Percentiles rank a stretch among this genome's conserved stretches.
Conservation (phyloP, 2,329 filamentous ascomycete genomes). For the Trichoderma brevicompactum region DNA sequence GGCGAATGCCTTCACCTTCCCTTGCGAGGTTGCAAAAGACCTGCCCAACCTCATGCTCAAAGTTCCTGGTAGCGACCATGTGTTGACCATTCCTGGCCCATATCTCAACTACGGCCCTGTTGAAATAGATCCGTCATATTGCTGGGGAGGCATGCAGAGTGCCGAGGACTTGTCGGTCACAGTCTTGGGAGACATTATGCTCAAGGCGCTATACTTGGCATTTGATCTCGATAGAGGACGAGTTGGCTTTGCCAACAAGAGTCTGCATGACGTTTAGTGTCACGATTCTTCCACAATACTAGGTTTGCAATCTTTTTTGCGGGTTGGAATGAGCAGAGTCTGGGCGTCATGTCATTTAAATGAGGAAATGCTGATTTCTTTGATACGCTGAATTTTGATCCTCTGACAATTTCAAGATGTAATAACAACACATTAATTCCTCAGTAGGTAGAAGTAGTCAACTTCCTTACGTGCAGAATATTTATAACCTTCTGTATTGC, state of each 20-base stretch:
- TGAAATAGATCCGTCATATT: constrained; percentile 55
- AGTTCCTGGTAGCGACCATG: constrained; percentile 54
- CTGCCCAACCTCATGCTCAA: constrained; percentile 63
- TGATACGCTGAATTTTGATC: background rate
- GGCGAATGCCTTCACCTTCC: constrained; percentile 59
- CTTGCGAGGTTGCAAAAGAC: constrained; percentile 56
- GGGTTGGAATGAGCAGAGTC: background rate
- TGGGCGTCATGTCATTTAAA: background rate
- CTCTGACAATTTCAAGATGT: too few species aligned
- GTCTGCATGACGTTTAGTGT: constrained; percentile 36
- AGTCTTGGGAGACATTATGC: constrained; percentile 78
- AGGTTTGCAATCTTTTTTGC: background rate
- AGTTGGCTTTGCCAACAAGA: constrained; percentile 52
- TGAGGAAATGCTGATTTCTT: background rate
- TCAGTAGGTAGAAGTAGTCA: too few species aligned
- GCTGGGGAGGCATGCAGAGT: constrained; percentile 78
- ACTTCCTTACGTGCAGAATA: background rate
- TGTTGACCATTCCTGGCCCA: constrained; percentile 57
- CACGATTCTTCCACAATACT: background rate
- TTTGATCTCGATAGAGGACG: constrained; percentile 60
- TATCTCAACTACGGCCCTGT: constrained; percentile 60
- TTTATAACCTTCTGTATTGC: constrained; percentile 27
- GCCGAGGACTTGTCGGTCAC: constrained; percentile 52
- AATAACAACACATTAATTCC: too few species aligned
- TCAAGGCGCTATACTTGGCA: constrained; percentile 77